Evolutionary conservation across 768 basidiomycete species (phyloP), one percentile per base, ranked within the genome.

Genomic region (Mycena venus): DNA sequence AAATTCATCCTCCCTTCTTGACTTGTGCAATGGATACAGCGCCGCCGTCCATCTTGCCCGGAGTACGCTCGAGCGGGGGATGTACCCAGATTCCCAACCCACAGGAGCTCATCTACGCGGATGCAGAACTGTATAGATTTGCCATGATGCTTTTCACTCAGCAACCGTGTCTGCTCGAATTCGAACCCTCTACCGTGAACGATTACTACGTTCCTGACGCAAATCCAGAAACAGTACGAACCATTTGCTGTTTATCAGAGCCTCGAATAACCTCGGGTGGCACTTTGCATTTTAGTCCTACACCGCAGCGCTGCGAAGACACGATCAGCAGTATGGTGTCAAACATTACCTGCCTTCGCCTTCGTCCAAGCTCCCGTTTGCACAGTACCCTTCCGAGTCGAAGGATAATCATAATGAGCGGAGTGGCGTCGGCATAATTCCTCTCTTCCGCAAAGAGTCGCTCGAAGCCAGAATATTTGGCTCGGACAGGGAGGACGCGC

Each of bases 241-340:
- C 19, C 12, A 11, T 11, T 17, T 2, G 3, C 34, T 32, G 14
- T 31, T 14, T 2, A 17, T 65, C 21, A 8, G 38, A 6, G 10
- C 29, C 10, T 23, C 9, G 19, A 15, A 51, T 66, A n/a, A 53
- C 64, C 15, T 23, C 17, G n/a, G n/a, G 32, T 58, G 56, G 34
- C 23, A 14, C 44, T n/a, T 29, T 9, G n/a, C n/a, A n/a, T n/a
- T n/a, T n/a, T 19, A 68, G 67, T 32, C 9, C 27, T 2, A 15
- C 12, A 12, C 5, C 12, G 32, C 68, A 38, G 68, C 44, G 2
- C 19, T 61, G 36, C 59, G 27, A 5, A 49, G 44, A 12, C 59
- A 61, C 36, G 68, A 61, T 29, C 68, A 47, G 8, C 68, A 23
- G 32, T 25, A 69, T 27, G 67, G 56, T 31, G 67, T 68, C 15